phyloP scores from a whole-genome alignment of 2,329 filamentous ascomycete species.

The Aspergillus novofumigatus region DNA sequence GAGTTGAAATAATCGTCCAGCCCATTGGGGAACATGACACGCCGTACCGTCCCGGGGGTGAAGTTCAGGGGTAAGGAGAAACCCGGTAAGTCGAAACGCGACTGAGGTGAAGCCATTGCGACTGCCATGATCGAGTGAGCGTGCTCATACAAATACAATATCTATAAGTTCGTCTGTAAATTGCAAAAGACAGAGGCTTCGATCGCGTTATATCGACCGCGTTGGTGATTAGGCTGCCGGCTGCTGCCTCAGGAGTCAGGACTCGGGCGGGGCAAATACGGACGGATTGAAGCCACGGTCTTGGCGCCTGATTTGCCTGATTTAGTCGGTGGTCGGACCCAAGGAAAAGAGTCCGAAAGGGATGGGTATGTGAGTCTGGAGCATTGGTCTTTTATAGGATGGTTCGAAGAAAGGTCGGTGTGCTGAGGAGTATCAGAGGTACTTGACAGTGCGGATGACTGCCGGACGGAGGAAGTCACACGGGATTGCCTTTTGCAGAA shows the following conservation, averaged over 20 bases:
- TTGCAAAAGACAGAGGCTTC: too few relatives aligned
- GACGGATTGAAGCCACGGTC: too few relatives aligned
- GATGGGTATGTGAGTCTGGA: too few relatives aligned
- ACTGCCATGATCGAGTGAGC: neutral
- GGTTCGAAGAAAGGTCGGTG: too few relatives aligned
- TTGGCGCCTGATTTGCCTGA: constrained; percentile 17
- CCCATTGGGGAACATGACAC: neutral
- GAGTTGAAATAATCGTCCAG: neutral
- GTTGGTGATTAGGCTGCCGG: neutral
- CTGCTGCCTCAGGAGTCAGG: too few relatives aligned
- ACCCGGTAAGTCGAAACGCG: neutral
- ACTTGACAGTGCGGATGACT: neutral
- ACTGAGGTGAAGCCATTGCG: neutral
- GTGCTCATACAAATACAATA: too few relatives aligned
- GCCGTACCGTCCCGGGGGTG: neutral
- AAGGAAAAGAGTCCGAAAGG: too few relatives aligned
- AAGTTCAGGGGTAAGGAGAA: neutral
- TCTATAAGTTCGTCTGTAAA: too few relatives aligned
- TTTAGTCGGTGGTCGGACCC: too few relatives aligned
- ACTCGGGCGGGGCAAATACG: too few relatives aligned
- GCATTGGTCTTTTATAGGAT: too few relatives aligned
- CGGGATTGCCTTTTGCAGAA: neutral
- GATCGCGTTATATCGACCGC: neutral
- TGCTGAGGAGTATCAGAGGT: too few relatives aligned
- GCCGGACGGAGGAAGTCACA: neutral